Base-by-base conservation (phyloP, 441 rosid species). In the Croton laevigatus region DNA sequence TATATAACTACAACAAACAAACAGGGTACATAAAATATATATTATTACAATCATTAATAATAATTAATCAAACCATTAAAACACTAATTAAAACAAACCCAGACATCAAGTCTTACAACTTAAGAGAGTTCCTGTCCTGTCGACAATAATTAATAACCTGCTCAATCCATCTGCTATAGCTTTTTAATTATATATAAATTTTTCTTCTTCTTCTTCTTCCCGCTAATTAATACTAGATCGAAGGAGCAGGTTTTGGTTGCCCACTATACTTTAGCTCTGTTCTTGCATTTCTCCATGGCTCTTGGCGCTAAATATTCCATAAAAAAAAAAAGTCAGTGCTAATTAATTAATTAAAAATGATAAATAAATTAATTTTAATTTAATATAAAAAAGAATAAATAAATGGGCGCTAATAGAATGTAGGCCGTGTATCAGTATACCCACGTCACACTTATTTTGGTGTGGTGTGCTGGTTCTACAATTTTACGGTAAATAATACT, bases 221-320 rank as follows among this genome's bases (percentile, higher is more conserved):
- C 11, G n/a, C 49, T n/a, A n/a, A n/a, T 53, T 52, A 20, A 77
- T 76, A 45, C 80, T 51, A 70, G 81, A 85, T 81, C 81, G 58
- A 76, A 70, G 80, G 66, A 83, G 80, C 86, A 80, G 85, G 77
- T 38, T 66, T 66, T 40, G 52, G 66, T 70, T 62, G 42, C 62
- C 34, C 3, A 45, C 68, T 11, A 70, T 58, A 37, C 72, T 73
- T 75, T 59, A 85, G 77, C 79, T 84, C 82, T 78, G 71, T 74
- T 85, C 86, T 82, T 84, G 87, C 83, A 73, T 71, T 87, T 85
- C 76, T 80, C 84, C 87, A 78, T 78, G 70, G 88, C 87, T 72
- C 85, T 81, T 75, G 88, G 91, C 36, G 88, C 88, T 85, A 83
- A 23, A 44, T 62, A 51, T 27, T 38, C 9, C 5, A 6, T 13